These are phyloP conservation scores for Botryotinia narcissicola DNA, from an alignment of 2,329 filamentous ascomycete species.

Conservation along the genomic window DNA sequence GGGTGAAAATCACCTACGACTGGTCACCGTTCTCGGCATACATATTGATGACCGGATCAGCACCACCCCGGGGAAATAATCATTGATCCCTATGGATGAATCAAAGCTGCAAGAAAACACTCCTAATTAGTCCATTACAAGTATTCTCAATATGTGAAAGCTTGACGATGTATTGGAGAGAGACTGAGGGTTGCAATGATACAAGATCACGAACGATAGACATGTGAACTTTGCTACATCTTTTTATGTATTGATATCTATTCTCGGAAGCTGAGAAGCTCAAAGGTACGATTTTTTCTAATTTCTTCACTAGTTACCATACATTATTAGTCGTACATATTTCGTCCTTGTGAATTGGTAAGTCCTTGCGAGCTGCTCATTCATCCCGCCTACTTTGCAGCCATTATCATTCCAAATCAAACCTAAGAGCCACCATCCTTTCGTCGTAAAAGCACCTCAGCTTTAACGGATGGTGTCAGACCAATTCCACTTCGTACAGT, in stretches of 20 bases:
- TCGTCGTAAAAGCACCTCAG: not conserved
- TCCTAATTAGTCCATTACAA: not conserved
- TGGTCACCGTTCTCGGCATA: not conserved
- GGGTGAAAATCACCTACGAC: not conserved
- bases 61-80: not conserved
- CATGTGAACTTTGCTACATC: not conserved
- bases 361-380: not conserved
- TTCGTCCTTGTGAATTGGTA: not conserved
- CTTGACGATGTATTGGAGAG: not conserved
- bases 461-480: not conserved
- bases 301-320: not conserved
- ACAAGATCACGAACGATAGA: not conserved
- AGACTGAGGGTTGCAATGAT: no score
- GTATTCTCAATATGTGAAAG: not conserved
- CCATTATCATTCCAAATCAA: not conserved
- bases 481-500: not conserved
- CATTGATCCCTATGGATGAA: not conserved
- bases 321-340: not conserved
- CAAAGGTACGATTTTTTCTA: not conserved
- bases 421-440: not conserved
- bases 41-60: not conserved
- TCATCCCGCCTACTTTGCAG: not conserved
- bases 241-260: not conserved
- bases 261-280: not conserved
- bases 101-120: not conserved